A percentile compares a stretch with the other conserved stretches of the same genome.
These are phyloP conservation scores for Saprolegnia diclina DNA, from an alignment of 352 stramenopile genomes.

Conservation along the genomic window DNA sequence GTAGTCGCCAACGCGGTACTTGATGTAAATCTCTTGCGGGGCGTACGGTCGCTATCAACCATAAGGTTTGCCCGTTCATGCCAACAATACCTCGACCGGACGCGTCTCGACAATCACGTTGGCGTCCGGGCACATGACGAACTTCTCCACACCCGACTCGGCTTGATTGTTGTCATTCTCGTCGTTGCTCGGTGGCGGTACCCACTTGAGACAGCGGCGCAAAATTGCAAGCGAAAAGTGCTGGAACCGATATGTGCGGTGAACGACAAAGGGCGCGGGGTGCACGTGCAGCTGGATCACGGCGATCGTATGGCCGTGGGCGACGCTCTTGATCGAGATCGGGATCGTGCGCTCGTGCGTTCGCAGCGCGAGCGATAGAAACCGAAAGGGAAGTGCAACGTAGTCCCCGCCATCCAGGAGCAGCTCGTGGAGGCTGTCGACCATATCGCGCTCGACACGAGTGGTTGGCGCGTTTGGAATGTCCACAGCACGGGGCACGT, in stretches of 20 bases:
- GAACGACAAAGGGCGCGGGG: conserved; percentile 68
- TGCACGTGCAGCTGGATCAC: conserved; percentile 83
- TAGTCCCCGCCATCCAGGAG: conserved; percentile 82
- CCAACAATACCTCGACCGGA: conserved; percentile 24
- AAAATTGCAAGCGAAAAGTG: conserved; percentile 51
- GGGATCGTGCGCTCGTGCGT: conserved; percentile 28
- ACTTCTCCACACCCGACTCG: conserved; percentile 31
- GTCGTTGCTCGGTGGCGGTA: conserved; percentile 37
- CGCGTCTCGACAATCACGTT: conserved; percentile 50
- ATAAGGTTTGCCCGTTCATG: too few species aligned
- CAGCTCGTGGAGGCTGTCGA: conserved; percentile 83
- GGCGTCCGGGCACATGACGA: conserved; percentile 63
- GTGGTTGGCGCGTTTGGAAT: conserved; percentile 25
- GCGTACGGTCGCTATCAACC: conserved; percentile 26
- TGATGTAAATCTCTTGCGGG: conserved; percentile 63
- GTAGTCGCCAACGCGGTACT: conserved; percentile 83
- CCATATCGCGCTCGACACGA: conserved; percentile 88
- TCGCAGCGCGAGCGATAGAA: conserved; percentile 67
- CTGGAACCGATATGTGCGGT: conserved; percentile 75
- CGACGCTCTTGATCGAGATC: conserved; percentile 79
- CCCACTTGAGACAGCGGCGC: conserved; percentile 38
- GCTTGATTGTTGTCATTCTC: neutral
- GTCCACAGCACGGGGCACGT: conserved; percentile 50
- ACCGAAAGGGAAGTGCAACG: conserved; percentile 79
- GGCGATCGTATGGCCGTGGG: conserved; percentile 85